Evolutionary conservation across 202 grass and related monocot species (phyloP), one percentile per base, ranked within the genome.

Genomic region (Zoysia matrella): DNA sequence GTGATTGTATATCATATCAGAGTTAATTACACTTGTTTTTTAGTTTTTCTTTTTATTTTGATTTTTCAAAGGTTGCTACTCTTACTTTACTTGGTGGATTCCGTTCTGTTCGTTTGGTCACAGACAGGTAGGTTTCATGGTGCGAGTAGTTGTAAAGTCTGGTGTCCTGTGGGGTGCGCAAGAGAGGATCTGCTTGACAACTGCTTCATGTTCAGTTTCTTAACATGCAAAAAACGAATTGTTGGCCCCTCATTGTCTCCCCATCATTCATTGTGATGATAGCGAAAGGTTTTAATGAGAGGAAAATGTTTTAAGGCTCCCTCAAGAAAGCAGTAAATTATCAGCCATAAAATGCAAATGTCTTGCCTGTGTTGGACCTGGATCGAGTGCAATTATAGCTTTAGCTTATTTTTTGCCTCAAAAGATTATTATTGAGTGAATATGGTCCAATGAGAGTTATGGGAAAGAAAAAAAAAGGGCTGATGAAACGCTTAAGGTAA

Each of bases 81-180:
- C 22, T 30, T 30, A 30, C 22, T 30, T 86, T 83, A 74, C 69
- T 79, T 46, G 84, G 84, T 71, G 79, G 80, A 49, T 80, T 53
- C 54, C 71, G 65, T 84, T 83, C 65, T 70, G 15, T 76, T 71
- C 49, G 80, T 75, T 80, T 65, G 75, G 84, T 80, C 52, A 72
- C 45, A 53, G 39, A 67, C 84, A 80, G 80, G 60, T 87, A 60
- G 76, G 50, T 58, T 86, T 67, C 67, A 75, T 80, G 75, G 44
- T 83, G n/a, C 8, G 30, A 71, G 75, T 90, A 52, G 88, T 75
- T 90, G 84, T 83, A 75, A 90, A 75, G 80, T 75, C 63, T 14
- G 11, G 48, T 58, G 60, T 43, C 65, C 41, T 41, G 67, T 60
- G 52, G 65, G 65, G 30, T 11, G 14, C 71, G 74, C 5, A 15